Conservation (phyloP, 768 basidiomycete species). For the Rhizopogon vesiculosus region DNA sequence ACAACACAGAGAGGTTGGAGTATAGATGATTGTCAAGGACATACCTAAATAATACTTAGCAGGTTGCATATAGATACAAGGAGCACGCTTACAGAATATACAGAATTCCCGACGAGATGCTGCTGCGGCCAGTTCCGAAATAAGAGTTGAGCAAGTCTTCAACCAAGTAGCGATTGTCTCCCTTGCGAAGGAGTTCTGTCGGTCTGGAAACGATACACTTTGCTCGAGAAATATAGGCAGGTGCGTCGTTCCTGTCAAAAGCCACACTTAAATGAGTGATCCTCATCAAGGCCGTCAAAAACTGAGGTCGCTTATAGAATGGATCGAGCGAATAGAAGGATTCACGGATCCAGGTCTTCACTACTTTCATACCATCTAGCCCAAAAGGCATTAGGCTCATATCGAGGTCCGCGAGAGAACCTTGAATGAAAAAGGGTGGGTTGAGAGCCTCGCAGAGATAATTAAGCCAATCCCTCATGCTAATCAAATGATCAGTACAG, state of each 20-base stretch:
- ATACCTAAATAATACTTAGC: constrained; percentile 30
- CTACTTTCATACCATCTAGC: constrained; percentile 27
- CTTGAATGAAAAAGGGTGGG: constrained; percentile 44
- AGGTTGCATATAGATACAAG: background rate
- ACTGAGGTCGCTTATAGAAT: constrained; percentile 7
- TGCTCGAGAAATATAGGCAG: constrained; percentile 30
- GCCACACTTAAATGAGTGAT: constrained; percentile 31
- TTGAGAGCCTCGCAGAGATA: constrained; percentile 45
- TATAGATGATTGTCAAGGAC: constrained; percentile 31
- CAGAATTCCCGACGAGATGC: constrained; percentile 31
- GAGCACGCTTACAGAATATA: background rate
- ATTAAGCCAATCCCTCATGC: constrained; percentile 32
- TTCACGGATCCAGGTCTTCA: constrained; percentile 43
- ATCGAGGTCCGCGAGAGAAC: constrained; percentile 34
- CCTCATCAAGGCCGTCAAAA: constrained; percentile 38
- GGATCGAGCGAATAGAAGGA: constrained; percentile 30
- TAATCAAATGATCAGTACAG: background rate
- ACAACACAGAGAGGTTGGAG: constrained; percentile 46
- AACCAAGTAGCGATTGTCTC: constrained; percentile 21
- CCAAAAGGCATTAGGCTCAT: constrained; percentile 35
- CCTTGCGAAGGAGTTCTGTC: constrained; percentile 4
- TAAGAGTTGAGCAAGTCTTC: constrained; percentile 27
- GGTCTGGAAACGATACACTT: constrained; percentile 17
- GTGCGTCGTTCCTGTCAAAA: constrained; percentile 32
- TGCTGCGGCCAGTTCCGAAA: constrained; percentile 19